A percentile compares a stretch with the other conserved stretches of the same genome.
Evolutionary conservation across 768 basidiomycete species (phyloP).

Genomic region (Lactarius quietus): DNA sequence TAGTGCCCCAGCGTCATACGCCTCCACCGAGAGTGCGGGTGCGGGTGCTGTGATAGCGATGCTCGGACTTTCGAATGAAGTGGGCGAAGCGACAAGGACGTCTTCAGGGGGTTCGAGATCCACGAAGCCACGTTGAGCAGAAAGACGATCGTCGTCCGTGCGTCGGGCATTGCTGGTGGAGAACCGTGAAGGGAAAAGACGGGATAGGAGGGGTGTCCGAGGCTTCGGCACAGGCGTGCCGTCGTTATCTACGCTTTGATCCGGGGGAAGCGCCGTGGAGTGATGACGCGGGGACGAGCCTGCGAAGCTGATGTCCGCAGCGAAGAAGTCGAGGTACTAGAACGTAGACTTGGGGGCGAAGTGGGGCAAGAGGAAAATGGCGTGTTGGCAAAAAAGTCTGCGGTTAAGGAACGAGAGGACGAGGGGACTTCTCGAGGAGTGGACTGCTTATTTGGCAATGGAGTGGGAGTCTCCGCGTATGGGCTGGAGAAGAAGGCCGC

Average conservation of each 20-base stretch:
- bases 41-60: background rate
- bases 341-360: constrained; percentile 23
- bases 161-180: constrained; percentile 13
- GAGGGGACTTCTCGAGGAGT: constrained; percentile 13
- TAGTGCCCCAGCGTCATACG: constrained; percentile 7
- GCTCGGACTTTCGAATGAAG: background rate
- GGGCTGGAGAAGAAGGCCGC: constrained; percentile 25
- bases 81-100: constrained; percentile 3
- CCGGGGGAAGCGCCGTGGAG: background rate
- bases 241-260: constrained; percentile 6
- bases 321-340: constrained; percentile 23
- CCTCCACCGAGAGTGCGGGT: background rate
- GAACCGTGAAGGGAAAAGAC: constrained; percentile 27
- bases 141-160: constrained; percentile 6
- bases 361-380: constrained; percentile 20
- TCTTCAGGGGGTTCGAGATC: constrained; percentile 20
- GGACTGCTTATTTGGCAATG: background rate
- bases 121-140: constrained; percentile 14
- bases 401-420: constrained; percentile 19
- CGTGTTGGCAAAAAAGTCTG: constrained; percentile 20
- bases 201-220: constrained; percentile 16
- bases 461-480: constrained; percentile 13
- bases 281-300: constrained; percentile 10
- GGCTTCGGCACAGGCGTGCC: constrained; percentile 16
- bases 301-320: constrained; percentile 19